These are phyloP conservation scores for Cryphonectria carpinicola DNA, from an alignment of 2,329 filamentous ascomycete genomes.

Conservation along the genomic window DNA sequence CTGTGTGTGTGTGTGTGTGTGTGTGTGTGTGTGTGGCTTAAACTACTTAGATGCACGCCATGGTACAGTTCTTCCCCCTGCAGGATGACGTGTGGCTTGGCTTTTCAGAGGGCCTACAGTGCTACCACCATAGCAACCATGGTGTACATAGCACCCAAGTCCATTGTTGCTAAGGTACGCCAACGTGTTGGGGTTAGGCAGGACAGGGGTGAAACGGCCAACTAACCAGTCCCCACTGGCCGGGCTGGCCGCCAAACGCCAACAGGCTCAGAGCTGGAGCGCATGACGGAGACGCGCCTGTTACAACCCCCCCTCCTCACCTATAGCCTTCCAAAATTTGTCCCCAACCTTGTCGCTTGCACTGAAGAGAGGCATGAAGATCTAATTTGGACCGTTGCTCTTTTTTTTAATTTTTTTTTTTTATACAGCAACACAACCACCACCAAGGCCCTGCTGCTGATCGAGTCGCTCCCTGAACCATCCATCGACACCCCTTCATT, in stretches of 20 bases:
- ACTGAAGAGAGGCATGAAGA: slow-evolving; percentile 21
- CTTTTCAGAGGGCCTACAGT: background rate
- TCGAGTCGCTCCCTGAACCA: slow-evolving; percentile 1
- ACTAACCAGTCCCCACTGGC: slow-evolving; percentile 9
- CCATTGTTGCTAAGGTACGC: background rate
- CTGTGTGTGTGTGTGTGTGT: slow-evolving; percentile 15
- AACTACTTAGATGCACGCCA: background rate
- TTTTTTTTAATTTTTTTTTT: background rate
- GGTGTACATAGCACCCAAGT: background rate
- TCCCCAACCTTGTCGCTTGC: slow-evolving; percentile 8
- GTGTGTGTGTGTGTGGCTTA: slow-evolving; percentile 17
- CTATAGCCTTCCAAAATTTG: slow-evolving; percentile 23
- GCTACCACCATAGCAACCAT: background rate
- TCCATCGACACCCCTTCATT: slow-evolving; percentile 3
- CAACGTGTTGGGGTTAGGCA: background rate
- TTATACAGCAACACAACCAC: background rate
- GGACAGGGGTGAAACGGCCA: slow-evolving; percentile 9
- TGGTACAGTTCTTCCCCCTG: slow-evolving; percentile 11
- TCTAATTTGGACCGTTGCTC: slow-evolving; percentile 11
- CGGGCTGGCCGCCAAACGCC: slow-evolving; percentile 14
- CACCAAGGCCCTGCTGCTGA: background rate
- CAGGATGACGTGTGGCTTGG: slow-evolving; percentile 22
- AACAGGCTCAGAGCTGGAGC: slow-evolving; percentile 14
- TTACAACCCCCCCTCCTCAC: background rate
- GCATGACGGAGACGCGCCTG: slow-evolving; percentile 20